Base-by-base conservation (phyloP, 148 eudicot genomes). In the Rhododendron williamsianum region DNA sequence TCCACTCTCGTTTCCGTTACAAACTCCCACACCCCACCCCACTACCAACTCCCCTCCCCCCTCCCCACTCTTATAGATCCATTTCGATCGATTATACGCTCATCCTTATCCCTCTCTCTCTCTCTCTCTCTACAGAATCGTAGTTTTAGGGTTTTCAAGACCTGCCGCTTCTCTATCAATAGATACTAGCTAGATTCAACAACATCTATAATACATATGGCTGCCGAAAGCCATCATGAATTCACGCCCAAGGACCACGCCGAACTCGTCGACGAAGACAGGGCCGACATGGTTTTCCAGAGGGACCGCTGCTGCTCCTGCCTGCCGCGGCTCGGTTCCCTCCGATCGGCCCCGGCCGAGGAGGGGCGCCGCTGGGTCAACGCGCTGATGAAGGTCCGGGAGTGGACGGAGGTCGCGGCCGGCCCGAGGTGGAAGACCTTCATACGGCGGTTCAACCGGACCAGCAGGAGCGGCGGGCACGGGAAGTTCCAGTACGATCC, bases 351-450 rank as follows among this genome's bases (percentile, higher is more conserved):
- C 76, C 27, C 65, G 80, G 36, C 11, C 51, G 72, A 30, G 43
- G 60, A 86, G 84, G 79, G 86, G 82, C 72, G 87, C 85, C 90
- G 94, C 93, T 73, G 95, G 0, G 81, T 94, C 18, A 82, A 58
- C 86, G 93, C 92, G 35, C 87, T 95, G 43, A 90, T 84, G 88
- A 94, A 94, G 92, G 65, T 91, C 2, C 91, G 97, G 1, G 94
- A 93, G 85, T 95, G 97, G 98, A 94, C 98, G 45, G 97, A 95
- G 92, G 82, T 94, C 56, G 88, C 89, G 1, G 97, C 94, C 27
- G 97, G 97, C 1, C 98, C 97, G 0, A 87, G 89, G 36, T 95
- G 98, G 98, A 95, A 95, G 91, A 95, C 95, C 4, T 95, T 95
- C 83, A 95, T 95, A 4, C 91, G 97, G 2, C 89, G 95, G 46